Evolutionary conservation across 2,329 filamentous ascomycete species (phyloP), one percentile per base, ranked within the genome.

Genomic region (Colletotrichum acutatum): DNA sequence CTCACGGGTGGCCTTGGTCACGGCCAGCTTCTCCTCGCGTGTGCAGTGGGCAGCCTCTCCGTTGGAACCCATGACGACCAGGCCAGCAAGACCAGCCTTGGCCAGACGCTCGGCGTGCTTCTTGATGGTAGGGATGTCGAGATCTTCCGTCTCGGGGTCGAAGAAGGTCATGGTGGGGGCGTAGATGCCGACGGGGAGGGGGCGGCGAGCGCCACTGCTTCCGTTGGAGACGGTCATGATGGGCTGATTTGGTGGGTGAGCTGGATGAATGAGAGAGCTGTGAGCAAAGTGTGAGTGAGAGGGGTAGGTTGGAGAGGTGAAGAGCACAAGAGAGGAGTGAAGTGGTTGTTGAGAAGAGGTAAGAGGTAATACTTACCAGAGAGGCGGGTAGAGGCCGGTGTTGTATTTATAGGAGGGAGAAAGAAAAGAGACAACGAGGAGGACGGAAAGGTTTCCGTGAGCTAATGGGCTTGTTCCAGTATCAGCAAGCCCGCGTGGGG

Each of bases 151-250:
- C 76, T 92, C 89, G 7, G 92, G 88, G 83, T 96, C 87, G 86
- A 97, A 97, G 83, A 97, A 97, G 78, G 94, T 97, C 91, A 97
- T 94, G 74, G 93, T 96, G 30, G 95, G 95, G 73, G 93, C 93
- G 83, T 97, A 97, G 81, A 97, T 95, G 81, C 94, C 94, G 79
- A 92, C 92, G 57, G 93, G 92, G 68, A 97, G 89, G 75, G 92
- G 87, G 71, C 88, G 84, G 74, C 84, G 84, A 22, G 83, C 75
- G 64, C 75, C 75, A 53, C 76, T 76, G 52, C 34, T 67, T 57
- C 75, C 75, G 68, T 76, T 76, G 66, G 74, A 61, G 60, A 59
- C 71, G 53, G 75, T 73, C 74, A 76, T 76, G 63, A 65, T 75
- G 69, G 32, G 42, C 58, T 54, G 19, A 34, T 58, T 19, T 42